Conservation (phyloP, 164 flowering plant genomes). For the Platanus orientalis region DNA sequence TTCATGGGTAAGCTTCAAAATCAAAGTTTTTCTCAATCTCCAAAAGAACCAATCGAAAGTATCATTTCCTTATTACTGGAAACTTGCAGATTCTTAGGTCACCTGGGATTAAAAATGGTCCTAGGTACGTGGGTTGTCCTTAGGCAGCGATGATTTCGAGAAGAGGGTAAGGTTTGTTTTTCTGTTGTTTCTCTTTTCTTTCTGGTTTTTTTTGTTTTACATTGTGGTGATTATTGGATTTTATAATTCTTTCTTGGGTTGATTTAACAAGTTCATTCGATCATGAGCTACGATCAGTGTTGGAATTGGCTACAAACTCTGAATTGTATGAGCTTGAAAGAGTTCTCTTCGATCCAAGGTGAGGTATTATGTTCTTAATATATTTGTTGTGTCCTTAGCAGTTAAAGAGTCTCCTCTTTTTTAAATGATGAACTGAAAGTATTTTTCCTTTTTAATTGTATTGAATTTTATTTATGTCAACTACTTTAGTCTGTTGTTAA, state of each 20-base stretch:
- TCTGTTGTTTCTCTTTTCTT: slow-evolving; percentile 5
- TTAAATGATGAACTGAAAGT: too few species aligned
- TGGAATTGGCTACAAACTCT: slow-evolving; percentile 78
- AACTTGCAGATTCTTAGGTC: slow-evolving; percentile 17
- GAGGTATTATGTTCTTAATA: background rate
- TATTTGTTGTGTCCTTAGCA: background rate
- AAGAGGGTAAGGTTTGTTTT: slow-evolving; percentile 22
- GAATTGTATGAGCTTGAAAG: slow-evolving; percentile 71
- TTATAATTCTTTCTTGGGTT: background rate
- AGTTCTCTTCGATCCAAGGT: slow-evolving; percentile 89
- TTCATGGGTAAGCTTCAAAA: background rate
- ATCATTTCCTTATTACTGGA: background rate
- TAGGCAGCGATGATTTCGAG: slow-evolving; percentile 22
- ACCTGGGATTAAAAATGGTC: slow-evolving; percentile 8
- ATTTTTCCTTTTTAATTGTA: too few species aligned
- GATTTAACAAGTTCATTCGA: slow-evolving; percentile 44
- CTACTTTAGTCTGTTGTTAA: slow-evolving; percentile 83
- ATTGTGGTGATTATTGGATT: background rate
- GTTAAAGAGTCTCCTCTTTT: too few species aligned
- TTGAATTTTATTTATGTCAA: too few species aligned
- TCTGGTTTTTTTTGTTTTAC: background rate
- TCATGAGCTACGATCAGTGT: slow-evolving; percentile 72
- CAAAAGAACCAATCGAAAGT: background rate
- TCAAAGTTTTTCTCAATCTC: background rate
- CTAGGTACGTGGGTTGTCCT: slow-evolving; percentile 11